Percentiles rank a stretch among this genome's conserved stretches.
These are phyloP conservation scores for Amylocystis lapponica DNA, from an alignment of 768 basidiomycete genomes.

Conservation along the genomic window DNA sequence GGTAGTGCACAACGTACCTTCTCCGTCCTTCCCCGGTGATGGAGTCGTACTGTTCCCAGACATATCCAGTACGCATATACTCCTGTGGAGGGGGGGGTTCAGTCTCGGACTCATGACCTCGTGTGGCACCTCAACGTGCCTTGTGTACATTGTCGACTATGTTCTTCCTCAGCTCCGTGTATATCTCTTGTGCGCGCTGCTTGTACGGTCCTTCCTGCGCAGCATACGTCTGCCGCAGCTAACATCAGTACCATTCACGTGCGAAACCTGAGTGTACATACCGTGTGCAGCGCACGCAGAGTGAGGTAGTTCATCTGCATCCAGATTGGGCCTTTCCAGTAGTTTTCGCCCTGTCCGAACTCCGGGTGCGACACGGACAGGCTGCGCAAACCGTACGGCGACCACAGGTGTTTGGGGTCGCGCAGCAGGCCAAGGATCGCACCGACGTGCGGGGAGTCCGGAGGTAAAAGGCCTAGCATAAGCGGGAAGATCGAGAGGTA, in stretches of 20 bases:
- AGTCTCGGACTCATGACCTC: background rate
- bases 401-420: conserved; percentile 88
- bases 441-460: conserved; percentile 74
- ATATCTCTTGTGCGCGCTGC: conserved; percentile 68
- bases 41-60: conserved; percentile 97
- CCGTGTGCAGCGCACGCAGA: conserved; percentile 73
- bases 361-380: conserved; percentile 84
- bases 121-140: too few relatives aligned
- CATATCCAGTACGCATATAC: conserved; percentile 88
- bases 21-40: conserved; percentile 75
- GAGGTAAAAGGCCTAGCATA: conserved; percentile 72
- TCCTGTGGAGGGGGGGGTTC: too few relatives aligned
- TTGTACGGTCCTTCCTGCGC: conserved; percentile 77
- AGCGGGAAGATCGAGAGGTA: conserved; percentile 95
- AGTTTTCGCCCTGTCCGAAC: conserved; percentile 91
- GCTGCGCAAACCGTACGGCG: conserved; percentile 82
- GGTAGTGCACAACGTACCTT: conserved; percentile 49
- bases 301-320: conserved; percentile 96
- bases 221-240: conserved; percentile 58
- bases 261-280: conserved; percentile 22
- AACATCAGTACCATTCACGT: background rate
- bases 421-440: conserved; percentile 74
- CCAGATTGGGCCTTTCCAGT: conserved; percentile 98
- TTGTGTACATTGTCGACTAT: conserved; percentile 80
- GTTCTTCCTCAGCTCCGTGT: conserved; percentile 73